Percentiles rank a stretch among this genome's conserved stretches.
phyloP scores from a whole-genome alignment of 352 stramenopile genomes.

The Globisporangium uncinulatum region DNA sequence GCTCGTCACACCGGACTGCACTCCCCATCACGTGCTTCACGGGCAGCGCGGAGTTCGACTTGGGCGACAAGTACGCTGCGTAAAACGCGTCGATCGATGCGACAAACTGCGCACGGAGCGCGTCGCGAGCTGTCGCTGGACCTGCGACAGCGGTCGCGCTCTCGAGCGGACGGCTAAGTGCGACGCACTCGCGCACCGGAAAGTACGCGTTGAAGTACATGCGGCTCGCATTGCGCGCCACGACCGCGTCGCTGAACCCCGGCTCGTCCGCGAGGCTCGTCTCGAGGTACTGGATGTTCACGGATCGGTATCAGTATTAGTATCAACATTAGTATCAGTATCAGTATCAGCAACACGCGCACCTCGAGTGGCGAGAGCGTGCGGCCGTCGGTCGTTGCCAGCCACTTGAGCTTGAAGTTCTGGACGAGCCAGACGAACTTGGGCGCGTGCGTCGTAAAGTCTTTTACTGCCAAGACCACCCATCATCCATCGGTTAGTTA shows the following conservation, averaged over 20 bases:
- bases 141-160: slow-evolving; percentile 11
- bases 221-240: slow-evolving; percentile 39
- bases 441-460: slow-evolving; percentile 44
- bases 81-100: slow-evolving; percentile 47
- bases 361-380: slow-evolving; percentile 33
- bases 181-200: slow-evolving; percentile 27
- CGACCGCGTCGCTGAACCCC: slow-evolving; percentile 52
- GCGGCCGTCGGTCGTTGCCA: slow-evolving; percentile 28
- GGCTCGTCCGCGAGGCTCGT: slow-evolving; percentile 32
- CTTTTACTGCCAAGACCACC: slow-evolving; percentile 15
- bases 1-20: slow-evolving; percentile 28
- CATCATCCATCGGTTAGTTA: not conserved
- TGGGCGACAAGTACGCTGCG: slow-evolving; percentile 32
- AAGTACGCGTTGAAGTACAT: slow-evolving; percentile 64
- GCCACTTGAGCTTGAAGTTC: slow-evolving; percentile 74
- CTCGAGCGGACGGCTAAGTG: slow-evolving; percentile 46
- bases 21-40: slow-evolving; percentile 39
- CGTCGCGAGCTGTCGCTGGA: slow-evolving; percentile 15
- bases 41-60: slow-evolving; percentile 23
- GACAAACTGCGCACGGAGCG: slow-evolving; percentile 48
- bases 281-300: slow-evolving; percentile 38
- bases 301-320: too few species aligned
- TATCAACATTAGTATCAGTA: too few species aligned
- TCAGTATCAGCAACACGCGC: not conserved
- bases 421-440: slow-evolving; percentile 57